Evolutionary conservation across 148 eudicot genomes (phyloP).

Genomic region (Salicornia ramosissima): DNA sequence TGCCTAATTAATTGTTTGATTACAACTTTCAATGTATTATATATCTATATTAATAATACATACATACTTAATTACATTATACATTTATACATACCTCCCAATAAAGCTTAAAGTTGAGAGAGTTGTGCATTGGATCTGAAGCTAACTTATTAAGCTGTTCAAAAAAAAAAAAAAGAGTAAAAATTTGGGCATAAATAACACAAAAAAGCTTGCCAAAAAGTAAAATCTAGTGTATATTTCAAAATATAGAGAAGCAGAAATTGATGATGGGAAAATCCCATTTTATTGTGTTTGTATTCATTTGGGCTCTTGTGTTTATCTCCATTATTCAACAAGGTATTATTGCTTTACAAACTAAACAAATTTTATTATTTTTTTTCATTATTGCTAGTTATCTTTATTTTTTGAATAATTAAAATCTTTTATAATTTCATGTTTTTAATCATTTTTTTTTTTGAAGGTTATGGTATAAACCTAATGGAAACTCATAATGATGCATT

Average conservation of each 20-base stretch:
- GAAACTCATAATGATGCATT: neutral
- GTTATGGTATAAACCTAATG: constrained; percentile 16
- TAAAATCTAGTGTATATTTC: constrained; percentile 4
- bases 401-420: no score
- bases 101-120: constrained; percentile 8
- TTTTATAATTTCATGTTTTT: neutral
- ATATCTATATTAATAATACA: no score
- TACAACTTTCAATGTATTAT: constrained; percentile 5
- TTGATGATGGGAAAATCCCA: constrained; percentile 22
- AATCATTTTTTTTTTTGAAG: constrained; percentile 4
- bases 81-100: constrained; percentile 5
- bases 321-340: constrained; percentile 23
- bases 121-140: constrained; percentile 17
- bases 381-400: neutral
- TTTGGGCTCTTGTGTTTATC: constrained; percentile 24
- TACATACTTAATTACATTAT: neutral
- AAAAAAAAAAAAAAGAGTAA: neutral
- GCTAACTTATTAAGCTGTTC: neutral
- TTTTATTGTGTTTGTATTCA: constrained; percentile 16
- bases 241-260: neutral
- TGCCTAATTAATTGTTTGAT: neutral
- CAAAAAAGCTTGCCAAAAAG: neutral
- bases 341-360: no score
- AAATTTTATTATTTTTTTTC: no score
- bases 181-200: neutral